These are phyloP conservation scores for Helotiales sp. DNA, from an alignment of 2,329 filamentous ascomycete species.

Conservation along the genomic window DNA sequence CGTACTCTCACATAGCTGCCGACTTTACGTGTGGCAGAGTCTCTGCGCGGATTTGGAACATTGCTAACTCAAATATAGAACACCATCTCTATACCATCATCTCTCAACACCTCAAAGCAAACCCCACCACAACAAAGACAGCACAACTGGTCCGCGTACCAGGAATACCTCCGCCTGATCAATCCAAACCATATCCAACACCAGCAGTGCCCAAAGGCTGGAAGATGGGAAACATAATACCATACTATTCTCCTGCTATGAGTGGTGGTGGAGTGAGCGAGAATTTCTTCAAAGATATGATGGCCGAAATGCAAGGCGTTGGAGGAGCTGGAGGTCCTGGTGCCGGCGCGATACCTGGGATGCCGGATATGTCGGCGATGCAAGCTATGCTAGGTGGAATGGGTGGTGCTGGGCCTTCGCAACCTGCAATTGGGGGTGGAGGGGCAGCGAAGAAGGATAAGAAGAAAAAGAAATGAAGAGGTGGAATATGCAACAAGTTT, in stretches of 20 bases:
- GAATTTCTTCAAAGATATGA: conserved; percentile 94
- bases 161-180: conserved; percentile 63
- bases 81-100: conserved; percentile 86
- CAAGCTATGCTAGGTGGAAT: conserved; percentile 50
- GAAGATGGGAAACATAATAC: conserved; percentile 84
- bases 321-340: conserved; percentile 22
- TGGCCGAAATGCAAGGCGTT: conserved; percentile 76
- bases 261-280: conserved; percentile 92
- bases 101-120: conserved; percentile 69
- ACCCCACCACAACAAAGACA: conserved; percentile 74
- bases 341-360: conserved; percentile 37
- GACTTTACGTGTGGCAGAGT: too few relatives aligned
- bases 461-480: conserved; percentile 29
- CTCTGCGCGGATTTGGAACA: too few relatives aligned
- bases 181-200: conserved; percentile 66
- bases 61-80: conserved; percentile 47
- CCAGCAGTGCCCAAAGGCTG: conserved; percentile 81
- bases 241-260: conserved; percentile 84
- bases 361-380: conserved; percentile 45
- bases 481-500: background rate
- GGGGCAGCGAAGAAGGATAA: conserved; percentile 45
- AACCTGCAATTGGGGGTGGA: conserved; percentile 4
- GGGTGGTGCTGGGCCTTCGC: conserved; percentile 24
- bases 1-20: background rate
- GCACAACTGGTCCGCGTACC: conserved; percentile 72